Evolutionary conservation across 306 rosid genomes (phyloP).

Genomic region (Prunus armeniaca): DNA sequence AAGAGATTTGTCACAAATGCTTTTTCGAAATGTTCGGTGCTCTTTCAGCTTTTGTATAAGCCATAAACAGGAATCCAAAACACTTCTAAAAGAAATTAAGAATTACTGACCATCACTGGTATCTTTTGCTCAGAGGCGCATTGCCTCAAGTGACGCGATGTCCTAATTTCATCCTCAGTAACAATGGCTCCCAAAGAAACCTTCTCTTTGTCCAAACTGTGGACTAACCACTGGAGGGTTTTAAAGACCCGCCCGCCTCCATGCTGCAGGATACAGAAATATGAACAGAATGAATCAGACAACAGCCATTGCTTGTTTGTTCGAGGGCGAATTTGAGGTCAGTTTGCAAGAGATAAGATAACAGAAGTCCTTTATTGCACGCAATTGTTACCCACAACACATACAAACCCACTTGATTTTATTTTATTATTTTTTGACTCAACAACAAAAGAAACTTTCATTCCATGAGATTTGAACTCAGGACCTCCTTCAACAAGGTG

Average conservation of each 20-base stretch:
- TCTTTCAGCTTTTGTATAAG: not conserved
- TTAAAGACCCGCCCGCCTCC: constrained; percentile 78
- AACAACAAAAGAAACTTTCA: not conserved
- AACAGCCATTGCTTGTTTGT: not conserved
- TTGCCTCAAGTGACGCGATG: constrained; percentile 76
- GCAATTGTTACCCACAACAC: not conserved
- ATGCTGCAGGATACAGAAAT: constrained; percentile 47
- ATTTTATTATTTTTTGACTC: too few species aligned
- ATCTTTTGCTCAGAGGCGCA: constrained; percentile 64
- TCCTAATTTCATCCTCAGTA: constrained; percentile 45
- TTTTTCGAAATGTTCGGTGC: not conserved
- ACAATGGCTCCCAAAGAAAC: constrained; percentile 50
- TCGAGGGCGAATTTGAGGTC: not conserved
- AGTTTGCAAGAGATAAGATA: constrained; percentile 5
- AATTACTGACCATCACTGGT: constrained; percentile 52
- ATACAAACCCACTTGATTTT: not conserved
- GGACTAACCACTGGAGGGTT: constrained; percentile 63
- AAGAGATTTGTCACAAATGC: not conserved
- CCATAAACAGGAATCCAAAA: not conserved
- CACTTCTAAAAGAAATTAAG: not conserved
- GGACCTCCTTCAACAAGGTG: not conserved
- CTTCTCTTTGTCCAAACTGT: constrained; percentile 38
- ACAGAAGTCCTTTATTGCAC: not conserved
- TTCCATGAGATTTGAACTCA: not conserved
- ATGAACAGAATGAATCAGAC: not conserved